Evolutionary conservation across 176 grass and related monocot genomes (phyloP).

Genomic region (Elymus sibiricus): DNA sequence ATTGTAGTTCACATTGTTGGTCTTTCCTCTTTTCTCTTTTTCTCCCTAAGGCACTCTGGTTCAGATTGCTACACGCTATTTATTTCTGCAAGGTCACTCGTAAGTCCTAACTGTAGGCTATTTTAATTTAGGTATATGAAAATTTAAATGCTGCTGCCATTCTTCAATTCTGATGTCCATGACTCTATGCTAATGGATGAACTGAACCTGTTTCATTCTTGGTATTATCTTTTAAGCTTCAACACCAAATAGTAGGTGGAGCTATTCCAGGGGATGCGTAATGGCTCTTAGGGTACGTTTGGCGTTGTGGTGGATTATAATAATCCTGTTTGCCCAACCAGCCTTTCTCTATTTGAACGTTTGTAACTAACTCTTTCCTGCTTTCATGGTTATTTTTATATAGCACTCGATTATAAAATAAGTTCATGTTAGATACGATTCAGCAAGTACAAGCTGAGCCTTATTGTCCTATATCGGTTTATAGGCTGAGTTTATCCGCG

Average conservation of each 20-base stretch:
- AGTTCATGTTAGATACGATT: background rate
- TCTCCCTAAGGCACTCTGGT: background rate
- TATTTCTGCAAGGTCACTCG: background rate
- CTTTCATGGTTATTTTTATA: background rate
- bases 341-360: background rate
- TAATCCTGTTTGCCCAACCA: background rate
- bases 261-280: background rate
- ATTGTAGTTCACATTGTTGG: background rate
- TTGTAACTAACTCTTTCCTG: background rate
- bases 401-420: background rate
- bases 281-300: background rate
- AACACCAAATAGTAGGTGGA: background rate
- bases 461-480: background rate
- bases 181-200: constrained; percentile 4
- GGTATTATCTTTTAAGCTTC: background rate
- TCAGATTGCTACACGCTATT: background rate
- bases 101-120: background rate
- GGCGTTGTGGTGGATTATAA: background rate
- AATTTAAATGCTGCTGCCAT: background rate
- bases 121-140: background rate
- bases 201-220: background rate
- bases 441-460: background rate
- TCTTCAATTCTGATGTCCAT: too few relatives aligned
- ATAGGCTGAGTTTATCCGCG: background rate
- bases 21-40: background rate